Base-by-base conservation (phyloP, 805 yeast genomes). In the Scheffersomyces coipomensis region DNA sequence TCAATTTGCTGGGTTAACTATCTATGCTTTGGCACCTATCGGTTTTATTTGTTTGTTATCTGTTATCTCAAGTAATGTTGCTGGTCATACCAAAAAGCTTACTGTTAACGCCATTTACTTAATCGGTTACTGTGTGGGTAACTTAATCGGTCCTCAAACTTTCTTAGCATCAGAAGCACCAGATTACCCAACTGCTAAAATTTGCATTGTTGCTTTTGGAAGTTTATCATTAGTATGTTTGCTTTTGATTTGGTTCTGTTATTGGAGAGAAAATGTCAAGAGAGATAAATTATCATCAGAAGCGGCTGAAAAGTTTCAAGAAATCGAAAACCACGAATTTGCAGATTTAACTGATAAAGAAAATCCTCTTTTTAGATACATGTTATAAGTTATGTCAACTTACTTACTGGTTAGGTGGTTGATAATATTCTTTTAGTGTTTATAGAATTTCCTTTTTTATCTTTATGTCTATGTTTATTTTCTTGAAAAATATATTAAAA, bases 1-100 rank as follows among this genome's bases (percentile, higher is more conserved):
- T 22, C 64, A 73, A 16, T 39, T 44, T 9, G 53, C 46, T 5
- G 53, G 53, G 3, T 66, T 59, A 16, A 60, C 59, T 38, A 38
- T 76, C 26, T 53, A 53, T 42, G 55, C 61, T 12, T 57, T 70
- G 18, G 51, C 51, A 5, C 64, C 68, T 1, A 30, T 59, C 4
- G 53, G 55, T 6, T 49, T 56, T 30, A 55, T 64, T 31, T 61
- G 61, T 43, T 42, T 62, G 21, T 45, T 64, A 33, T 61, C 73
- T 1, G 44, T 59, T 37, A 53, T 74, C 22, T 66, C 79, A 19
- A 61, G 77, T 5, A 78, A 78, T 48, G 66, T 70, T 34, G 76
- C 77, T 5, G 85, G 85, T 7, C 74, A 71, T 49, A 78, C 85
- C 9, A 80, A 79, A 60, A 78, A 77, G 52, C 56, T 66, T 34